Conservation (phyloP, 179 eudicot species). For the Monotropa hypopitys region DNA sequence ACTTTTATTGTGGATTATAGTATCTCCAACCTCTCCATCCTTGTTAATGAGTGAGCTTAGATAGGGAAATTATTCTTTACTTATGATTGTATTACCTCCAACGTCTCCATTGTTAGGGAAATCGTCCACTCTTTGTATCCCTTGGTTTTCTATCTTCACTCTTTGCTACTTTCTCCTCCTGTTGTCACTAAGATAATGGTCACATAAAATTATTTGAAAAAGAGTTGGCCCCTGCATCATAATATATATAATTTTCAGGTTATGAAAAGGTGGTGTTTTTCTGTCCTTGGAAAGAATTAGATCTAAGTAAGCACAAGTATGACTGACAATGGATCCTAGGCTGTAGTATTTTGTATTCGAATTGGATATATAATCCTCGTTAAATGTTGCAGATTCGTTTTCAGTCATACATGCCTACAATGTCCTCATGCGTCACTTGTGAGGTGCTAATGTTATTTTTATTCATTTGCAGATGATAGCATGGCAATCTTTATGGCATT, state of each 20-base stretch:
- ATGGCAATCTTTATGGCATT: conserved; percentile 92
- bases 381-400: not conserved
- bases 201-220: not conserved
- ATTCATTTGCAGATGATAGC: conserved; percentile 59
- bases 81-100: not conserved
- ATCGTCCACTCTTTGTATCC: not conserved
- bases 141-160: not conserved
- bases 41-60: not conserved
- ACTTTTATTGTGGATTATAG: not conserved
- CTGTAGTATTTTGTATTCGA: not conserved
- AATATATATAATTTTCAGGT: not conserved
- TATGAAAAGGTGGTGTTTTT: too few relatives aligned
- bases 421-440: not conserved
- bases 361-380: not conserved
- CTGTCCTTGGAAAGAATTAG: not conserved
- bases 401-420: not conserved
- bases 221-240: not conserved
- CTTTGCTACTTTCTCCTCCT: not conserved
- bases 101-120: not conserved
- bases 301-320: not conserved
- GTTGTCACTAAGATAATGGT: not conserved
- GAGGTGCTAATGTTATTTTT: not conserved
- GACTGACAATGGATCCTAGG: not conserved
- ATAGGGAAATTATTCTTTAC: not conserved
- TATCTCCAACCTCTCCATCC: not conserved